Base-by-base conservation (phyloP, 345 rosid species). In the Salix brachista region DNA sequence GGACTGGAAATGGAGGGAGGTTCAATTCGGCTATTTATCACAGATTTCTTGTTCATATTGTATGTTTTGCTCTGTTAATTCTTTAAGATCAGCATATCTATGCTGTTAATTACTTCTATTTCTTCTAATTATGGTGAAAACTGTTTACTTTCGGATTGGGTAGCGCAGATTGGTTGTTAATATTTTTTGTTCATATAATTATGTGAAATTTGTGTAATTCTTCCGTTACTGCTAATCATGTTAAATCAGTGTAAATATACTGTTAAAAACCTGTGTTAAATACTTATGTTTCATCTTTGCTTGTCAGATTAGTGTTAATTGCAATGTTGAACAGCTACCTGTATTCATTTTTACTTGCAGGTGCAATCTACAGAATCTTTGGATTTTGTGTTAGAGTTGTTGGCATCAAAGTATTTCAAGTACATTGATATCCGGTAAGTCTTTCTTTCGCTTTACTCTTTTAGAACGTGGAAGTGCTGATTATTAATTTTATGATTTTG, bases 371-470 rank as follows among this genome's bases (percentile, higher is more conserved):
- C 79, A 0, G 73, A 77, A 44, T 78, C 88, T 25, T 70, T 80
- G 44, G 96, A 87, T 76, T 32, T 83, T 44, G 56, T 85, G 56
- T 44, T 85, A 79, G 91, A 89, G 42, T 77, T 88, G 74, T 91
- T 96, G 74, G 84, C 85, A 0, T 85, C 91, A 4, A 91, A 91
- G 86, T 90, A 89, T 82, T 90, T 93, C 78, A 91, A 88, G 76
- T 91, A 89, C 77, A 87, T 87, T 69, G 97, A 95, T 80, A 84
- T 93, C 46, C 82, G 96, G 97, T 91, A 88, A 65, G 88, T 65
- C 78, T 28, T 69, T 50, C 18, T 52, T 71, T 71, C 56, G 4
- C 16, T n/a, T 30, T 66, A 4, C 14, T 11, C 3, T 13, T 46
- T 46, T 46, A 46, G 50, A 46, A 46, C 4, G 50, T 46, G 50